Conservation (phyloP, 2,329 filamentous ascomycete species). For the Didymella exigua region DNA sequence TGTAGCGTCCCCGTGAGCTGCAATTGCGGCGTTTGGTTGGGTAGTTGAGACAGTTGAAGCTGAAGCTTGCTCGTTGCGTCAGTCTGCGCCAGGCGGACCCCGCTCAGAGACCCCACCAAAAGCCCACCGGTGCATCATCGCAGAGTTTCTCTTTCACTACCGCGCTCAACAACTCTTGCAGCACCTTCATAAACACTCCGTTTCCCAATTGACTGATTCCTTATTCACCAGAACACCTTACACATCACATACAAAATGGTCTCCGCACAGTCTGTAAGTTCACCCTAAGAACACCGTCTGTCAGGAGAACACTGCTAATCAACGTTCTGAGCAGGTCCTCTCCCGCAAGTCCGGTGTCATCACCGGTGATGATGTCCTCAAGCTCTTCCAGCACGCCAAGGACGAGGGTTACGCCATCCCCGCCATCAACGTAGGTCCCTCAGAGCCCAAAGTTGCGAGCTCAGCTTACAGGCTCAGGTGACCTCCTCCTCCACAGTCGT, state of each 20-base stretch:
- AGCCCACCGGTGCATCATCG: not conserved
- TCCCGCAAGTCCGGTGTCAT: constrained; percentile 50
- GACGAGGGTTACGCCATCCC: constrained; percentile 63
- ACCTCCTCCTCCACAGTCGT: constrained; percentile 90
- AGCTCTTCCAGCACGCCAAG: constrained; percentile 88
- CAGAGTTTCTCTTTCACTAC: constrained; percentile 26
- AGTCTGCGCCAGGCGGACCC: constrained; percentile 2
- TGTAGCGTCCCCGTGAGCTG: constrained; percentile 3
- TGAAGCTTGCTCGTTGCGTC: constrained; percentile 16
- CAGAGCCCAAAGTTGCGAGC: not conserved
- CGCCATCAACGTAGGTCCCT: constrained; percentile 40
- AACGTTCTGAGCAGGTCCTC: constrained; percentile 12
- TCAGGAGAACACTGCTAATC: constrained; percentile 11
- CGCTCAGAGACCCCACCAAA: constrained; percentile 18
- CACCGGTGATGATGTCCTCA: constrained; percentile 66
- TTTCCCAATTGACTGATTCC: constrained; percentile 15
- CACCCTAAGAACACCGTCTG: constrained; percentile 1
- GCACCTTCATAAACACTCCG: constrained; percentile 11
- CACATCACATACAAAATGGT: constrained; percentile 28
- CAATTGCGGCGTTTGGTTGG: constrained; percentile 4
- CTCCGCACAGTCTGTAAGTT: constrained; percentile 50
- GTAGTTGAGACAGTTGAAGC: constrained; percentile 5
- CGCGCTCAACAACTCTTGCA: constrained; percentile 17
- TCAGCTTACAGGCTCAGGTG: constrained; percentile 61
- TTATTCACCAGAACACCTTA: constrained; percentile 10